phyloP scores from a whole-genome alignment of 2,329 filamentous ascomycete species.

The Fusarium longipes region DNA sequence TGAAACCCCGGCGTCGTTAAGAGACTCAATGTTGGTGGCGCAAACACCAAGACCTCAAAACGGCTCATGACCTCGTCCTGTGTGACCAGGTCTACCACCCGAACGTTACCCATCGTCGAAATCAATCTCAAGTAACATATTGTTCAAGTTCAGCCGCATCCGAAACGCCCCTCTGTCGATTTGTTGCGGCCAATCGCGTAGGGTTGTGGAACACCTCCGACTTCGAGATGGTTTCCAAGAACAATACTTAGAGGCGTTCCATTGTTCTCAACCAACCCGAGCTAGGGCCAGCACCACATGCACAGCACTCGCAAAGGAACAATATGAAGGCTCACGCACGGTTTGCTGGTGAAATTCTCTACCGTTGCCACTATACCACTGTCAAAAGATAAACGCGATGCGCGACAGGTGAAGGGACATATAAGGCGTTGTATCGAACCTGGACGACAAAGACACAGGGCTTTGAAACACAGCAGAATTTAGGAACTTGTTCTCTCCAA shows the following conservation, averaged over 20 bases:
- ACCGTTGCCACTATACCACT: background rate
- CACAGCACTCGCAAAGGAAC: background rate
- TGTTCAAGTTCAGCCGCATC: background rate
- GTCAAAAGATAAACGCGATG: background rate
- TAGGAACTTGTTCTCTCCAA: background rate
- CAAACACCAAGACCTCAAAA: background rate
- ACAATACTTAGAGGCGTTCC: slow-evolving; percentile 25
- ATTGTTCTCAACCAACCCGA: slow-evolving; percentile 18
- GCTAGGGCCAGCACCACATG: background rate
- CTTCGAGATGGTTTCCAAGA: background rate
- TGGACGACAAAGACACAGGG: background rate
- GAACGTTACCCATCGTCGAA: background rate
- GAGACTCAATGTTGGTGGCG: background rate
- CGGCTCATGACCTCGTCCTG: background rate
- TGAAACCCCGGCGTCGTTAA: background rate
- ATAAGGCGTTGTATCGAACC: slow-evolving; percentile 9
- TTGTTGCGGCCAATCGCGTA: background rate
- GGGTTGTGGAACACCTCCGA: background rate
- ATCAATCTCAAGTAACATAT: background rate
- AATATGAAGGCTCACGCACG: background rate
- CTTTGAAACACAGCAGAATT: too few species aligned
- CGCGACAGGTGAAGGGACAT: background rate
- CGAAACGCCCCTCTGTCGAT: background rate
- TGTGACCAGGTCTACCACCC: background rate
- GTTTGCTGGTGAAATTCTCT: too few species aligned